Conservation (phyloP, 1,284 basidiomycete species). For the Exobasidium cylindrosporum region DNA sequence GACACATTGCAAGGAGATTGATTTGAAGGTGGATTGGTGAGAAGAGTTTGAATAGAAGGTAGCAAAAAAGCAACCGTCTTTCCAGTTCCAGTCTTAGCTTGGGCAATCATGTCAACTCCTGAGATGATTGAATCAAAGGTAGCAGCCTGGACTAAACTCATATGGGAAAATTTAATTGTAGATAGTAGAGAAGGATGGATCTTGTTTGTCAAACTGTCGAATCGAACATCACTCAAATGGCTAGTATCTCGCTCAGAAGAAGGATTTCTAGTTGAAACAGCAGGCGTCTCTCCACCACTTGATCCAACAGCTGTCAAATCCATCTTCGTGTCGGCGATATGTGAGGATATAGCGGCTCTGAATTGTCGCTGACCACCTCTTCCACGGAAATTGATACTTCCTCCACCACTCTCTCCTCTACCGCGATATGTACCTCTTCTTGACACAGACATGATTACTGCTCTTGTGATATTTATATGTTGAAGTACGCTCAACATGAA, state of each 20-base stretch:
- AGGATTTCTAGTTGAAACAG: background rate
- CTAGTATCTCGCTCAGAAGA: background rate
- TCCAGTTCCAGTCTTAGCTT: slow-evolving; percentile 88
- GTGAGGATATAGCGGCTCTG: background rate
- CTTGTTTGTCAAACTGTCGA: slow-evolving; percentile 3
- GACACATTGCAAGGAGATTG: slow-evolving; percentile 40
- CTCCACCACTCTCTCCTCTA: background rate
- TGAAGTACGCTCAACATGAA: background rate
- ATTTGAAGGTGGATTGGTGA: slow-evolving; percentile 15
- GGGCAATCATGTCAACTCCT: slow-evolving; percentile 63
- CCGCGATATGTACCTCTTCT: background rate
- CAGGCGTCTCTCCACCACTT: background rate
- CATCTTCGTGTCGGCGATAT: no score
- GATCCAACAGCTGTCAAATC: background rate
- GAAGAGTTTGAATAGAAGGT: slow-evolving; percentile 70
- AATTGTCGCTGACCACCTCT: background rate
- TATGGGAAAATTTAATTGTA: slow-evolving; percentile 55
- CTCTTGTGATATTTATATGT: background rate
- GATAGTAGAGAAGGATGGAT: slow-evolving; percentile 10
- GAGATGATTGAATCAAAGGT: slow-evolving; percentile 58
- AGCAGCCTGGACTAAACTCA: slow-evolving; percentile 59
- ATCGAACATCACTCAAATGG: slow-evolving; percentile 10
- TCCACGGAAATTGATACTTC: background rate
- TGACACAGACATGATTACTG: background rate
- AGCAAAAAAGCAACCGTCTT: slow-evolving; percentile 89